Conservation (phyloP, 176 grass and related monocot genomes). For the Phoenix roebelenii region DNA sequence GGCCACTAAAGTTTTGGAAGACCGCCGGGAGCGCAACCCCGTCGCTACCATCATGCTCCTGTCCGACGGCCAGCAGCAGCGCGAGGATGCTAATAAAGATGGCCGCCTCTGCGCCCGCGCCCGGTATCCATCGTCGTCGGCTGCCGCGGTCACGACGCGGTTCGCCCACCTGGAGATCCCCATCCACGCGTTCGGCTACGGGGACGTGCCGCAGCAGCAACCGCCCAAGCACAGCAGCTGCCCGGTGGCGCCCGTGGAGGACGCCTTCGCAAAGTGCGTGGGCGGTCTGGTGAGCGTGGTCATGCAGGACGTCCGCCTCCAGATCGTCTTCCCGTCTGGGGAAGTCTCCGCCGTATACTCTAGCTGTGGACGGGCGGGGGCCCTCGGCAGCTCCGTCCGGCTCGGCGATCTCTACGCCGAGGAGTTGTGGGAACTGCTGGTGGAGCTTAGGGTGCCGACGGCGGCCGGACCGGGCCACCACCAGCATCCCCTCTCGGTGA, state of each 20-base stretch:
- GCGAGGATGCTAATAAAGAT: neutral
- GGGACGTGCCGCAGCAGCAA: slow-evolving; percentile 13
- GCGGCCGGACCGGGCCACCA: neutral
- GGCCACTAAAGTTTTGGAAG: slow-evolving; percentile 89
- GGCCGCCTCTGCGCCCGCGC: too few relatives aligned
- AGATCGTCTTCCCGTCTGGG: slow-evolving; percentile 47
- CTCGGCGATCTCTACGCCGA: slow-evolving; percentile 82
- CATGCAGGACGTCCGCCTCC: slow-evolving; percentile 71
- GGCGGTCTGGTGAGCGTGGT: slow-evolving; percentile 84
- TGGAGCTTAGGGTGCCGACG: slow-evolving; percentile 59
- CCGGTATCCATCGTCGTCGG: neutral
- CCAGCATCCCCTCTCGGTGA: slow-evolving; percentile 36
- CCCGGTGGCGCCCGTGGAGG: slow-evolving; percentile 23
- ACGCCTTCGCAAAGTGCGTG: slow-evolving; percentile 70
- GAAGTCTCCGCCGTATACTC: slow-evolving; percentile 79
- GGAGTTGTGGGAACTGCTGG: slow-evolving; percentile 77
- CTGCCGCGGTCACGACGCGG: slow-evolving; percentile 28
- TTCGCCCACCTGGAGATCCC: slow-evolving; percentile 90
- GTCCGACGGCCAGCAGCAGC: slow-evolving; percentile 45
- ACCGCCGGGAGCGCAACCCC: slow-evolving; percentile 69
- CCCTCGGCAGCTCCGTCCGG: neutral
- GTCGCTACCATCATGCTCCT: slow-evolving; percentile 95
- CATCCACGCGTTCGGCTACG: slow-evolving; percentile 13
- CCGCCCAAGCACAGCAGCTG: neutral
- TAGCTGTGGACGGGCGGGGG: slow-evolving; percentile 27